Conservation (phyloP, 768 basidiomycete genomes). For the Pleurotus cornucopiae region DNA sequence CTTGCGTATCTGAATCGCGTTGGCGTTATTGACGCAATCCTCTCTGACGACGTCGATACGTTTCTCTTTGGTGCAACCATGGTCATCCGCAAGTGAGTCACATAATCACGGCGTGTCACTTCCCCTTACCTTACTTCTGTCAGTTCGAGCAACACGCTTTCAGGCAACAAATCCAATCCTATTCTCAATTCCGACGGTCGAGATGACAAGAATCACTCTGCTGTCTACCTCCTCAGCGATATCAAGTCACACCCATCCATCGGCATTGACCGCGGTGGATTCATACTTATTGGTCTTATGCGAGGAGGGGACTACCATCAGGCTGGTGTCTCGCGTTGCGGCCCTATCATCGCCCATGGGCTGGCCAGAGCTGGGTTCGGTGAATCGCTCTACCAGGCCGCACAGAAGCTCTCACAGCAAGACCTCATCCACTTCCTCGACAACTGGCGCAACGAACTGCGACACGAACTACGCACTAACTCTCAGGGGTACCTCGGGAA, state of each 20-base stretch:
- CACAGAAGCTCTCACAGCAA: conserved; percentile 38
- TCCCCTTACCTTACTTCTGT: conserved; percentile 10
- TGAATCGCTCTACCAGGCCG: conserved; percentile 61
- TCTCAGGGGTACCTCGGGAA: conserved; percentile 53
- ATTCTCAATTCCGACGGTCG: conserved; percentile 61
- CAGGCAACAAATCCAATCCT: conserved; percentile 65
- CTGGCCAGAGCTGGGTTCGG: conserved; percentile 83
- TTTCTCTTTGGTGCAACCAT: conserved; percentile 84
- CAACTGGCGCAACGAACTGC: conserved; percentile 59
- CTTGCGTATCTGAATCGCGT: conserved; percentile 80
- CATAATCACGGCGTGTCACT: not conserved
- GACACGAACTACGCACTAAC: conserved; percentile 56
- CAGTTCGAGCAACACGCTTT: conserved; percentile 69
- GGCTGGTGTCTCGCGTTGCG: conserved; percentile 64
- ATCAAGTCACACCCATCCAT: conserved; percentile 38
- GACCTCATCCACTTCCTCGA: conserved; percentile 50
- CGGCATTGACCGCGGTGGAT: conserved; percentile 51
- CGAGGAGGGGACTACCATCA: conserved; percentile 90
- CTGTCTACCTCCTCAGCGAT: conserved; percentile 36
- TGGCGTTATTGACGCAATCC: conserved; percentile 81
- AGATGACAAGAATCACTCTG: conserved; percentile 69
- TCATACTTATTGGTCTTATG: conserved; percentile 79
- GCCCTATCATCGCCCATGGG: conserved; percentile 66
- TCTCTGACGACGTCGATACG: conserved; percentile 93
- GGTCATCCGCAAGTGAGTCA: conserved; percentile 77